These are phyloP conservation scores for Debaryomyces maramus DNA, from an alignment of 805 yeast genomes.

Conservation along the genomic window DNA sequence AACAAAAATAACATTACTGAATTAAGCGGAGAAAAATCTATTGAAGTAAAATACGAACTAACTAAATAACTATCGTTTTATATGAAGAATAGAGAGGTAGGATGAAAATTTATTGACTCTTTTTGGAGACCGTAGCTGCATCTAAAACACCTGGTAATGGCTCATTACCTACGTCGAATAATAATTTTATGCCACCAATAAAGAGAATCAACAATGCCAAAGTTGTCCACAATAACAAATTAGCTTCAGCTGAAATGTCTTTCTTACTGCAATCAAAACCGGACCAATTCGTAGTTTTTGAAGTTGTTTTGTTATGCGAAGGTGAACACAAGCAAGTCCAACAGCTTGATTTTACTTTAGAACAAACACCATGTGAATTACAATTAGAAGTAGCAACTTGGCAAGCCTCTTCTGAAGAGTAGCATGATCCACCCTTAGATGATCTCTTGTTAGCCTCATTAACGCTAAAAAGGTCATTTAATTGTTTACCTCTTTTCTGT, in stretches of 20 bases:
- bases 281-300: conserved; percentile 53
- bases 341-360: conserved; percentile 36
- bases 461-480: conserved; percentile 10
- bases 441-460: conserved; percentile 2
- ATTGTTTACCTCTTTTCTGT: conserved; percentile 21
- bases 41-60: background rate
- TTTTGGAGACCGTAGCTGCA: conserved; percentile 52
- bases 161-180: conserved; percentile 55
- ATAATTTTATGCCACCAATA: conserved; percentile 53
- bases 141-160: conserved; percentile 68
- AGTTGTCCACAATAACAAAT: conserved; percentile 68
- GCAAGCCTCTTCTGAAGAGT: conserved; percentile 47
- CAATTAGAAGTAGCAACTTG: conserved; percentile 48
- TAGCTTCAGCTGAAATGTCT: conserved; percentile 65
- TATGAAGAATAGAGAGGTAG: background rate
- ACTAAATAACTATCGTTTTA: background rate
- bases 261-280: conserved; percentile 64
- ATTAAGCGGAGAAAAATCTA: background rate
- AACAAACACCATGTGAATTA: conserved; percentile 54
- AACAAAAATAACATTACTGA: background rate
- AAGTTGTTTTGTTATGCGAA: conserved; percentile 39
- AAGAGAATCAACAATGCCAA: conserved; percentile 47
- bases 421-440: conserved; percentile 25
- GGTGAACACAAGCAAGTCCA: conserved; percentile 55
- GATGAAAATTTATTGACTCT: conserved; percentile 17